Evolutionary conservation across 495 filamentous ascomycete species (phyloP).

Genomic region (Aspergillus funiculosus): DNA sequence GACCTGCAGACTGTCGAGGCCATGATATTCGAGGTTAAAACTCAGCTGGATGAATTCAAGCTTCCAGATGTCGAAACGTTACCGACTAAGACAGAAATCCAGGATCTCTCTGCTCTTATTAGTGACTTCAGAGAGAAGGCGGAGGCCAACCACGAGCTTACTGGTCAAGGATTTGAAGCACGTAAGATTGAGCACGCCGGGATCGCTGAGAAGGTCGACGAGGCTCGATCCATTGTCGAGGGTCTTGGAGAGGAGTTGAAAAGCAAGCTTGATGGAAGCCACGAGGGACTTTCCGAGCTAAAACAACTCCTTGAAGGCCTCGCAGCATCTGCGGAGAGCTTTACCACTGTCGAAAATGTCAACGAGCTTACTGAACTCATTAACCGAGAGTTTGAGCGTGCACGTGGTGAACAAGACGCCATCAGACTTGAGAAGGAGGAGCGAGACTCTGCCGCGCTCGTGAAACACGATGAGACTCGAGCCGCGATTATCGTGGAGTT

Average conservation of each 20-base stretch:
- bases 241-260: conserved; percentile 63
- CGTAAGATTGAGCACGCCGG: conserved; percentile 60
- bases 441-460: conserved; percentile 61
- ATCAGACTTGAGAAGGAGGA: conserved; percentile 71
- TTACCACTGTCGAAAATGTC: conserved; percentile 56
- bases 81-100: conserved; percentile 54
- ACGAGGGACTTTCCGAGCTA: conserved; percentile 49
- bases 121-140: conserved; percentile 65
- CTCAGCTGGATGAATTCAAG: conserved; percentile 63
- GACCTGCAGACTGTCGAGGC: conserved; percentile 74
- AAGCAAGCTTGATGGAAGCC: conserved; percentile 53
- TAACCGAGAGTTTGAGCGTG: conserved; percentile 74
- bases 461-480: conserved; percentile 60
- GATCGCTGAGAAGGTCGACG: conserved; percentile 53
- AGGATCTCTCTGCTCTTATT: conserved; percentile 61
- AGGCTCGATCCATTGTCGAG: conserved; percentile 50
- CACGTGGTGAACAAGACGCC: conserved; percentile 60
- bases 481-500: conserved; percentile 53
- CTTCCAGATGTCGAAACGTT: conserved; percentile 60
- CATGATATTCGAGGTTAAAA: conserved; percentile 74
- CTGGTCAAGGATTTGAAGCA: conserved; percentile 73
- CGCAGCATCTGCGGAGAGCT: conserved; percentile 53
- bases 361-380: conserved; percentile 76
- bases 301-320: conserved; percentile 57
- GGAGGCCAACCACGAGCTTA: conserved; percentile 62